Percentiles rank a stretch among this genome's conserved stretches.
Evolutionary conservation across 2,329 filamentous ascomycete species (phyloP).

Genomic region (Didymella glomerata): DNA sequence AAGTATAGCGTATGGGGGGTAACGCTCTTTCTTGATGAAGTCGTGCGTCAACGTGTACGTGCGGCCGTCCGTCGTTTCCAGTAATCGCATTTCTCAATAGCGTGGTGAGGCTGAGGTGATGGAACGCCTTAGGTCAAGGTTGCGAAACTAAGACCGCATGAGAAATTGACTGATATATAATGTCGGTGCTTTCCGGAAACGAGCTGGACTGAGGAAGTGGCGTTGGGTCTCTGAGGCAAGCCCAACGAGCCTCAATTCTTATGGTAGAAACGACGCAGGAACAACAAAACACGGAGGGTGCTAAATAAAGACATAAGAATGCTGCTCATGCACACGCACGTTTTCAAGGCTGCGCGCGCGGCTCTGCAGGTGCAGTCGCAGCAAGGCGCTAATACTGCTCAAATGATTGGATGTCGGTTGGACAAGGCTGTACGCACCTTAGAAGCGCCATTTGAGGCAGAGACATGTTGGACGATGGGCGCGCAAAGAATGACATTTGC

Average conservation of each 20-base stretch:
- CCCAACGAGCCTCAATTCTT: background rate
- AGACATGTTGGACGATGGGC: too few species aligned
- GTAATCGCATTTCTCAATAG: conserved; percentile 20
- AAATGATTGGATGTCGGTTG: conserved; percentile 4
- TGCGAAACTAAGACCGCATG: background rate
- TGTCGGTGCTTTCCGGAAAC: too few species aligned
- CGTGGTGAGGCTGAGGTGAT: background rate
- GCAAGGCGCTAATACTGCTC: conserved; percentile 11
- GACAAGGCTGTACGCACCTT: too few species aligned
- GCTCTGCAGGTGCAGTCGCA: background rate
- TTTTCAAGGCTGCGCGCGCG: background rate
- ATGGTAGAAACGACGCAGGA: background rate
- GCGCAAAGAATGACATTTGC: too few species aligned
- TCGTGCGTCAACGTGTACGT: conserved; percentile 17
- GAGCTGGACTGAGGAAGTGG: background rate
- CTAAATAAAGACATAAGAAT: background rate
- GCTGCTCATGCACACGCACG: background rate
- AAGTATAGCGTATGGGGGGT: conserved; percentile 27
- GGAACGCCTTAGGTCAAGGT: background rate
- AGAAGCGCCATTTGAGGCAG: too few species aligned
- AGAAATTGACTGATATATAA: background rate
- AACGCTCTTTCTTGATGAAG: background rate
- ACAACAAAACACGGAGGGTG: background rate
- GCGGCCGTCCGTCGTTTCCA: conserved; percentile 18
- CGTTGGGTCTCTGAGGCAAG: too few species aligned